Base-by-base conservation (phyloP, 1,284 basidiomycete species). In the Boletus subluridellus region DNA sequence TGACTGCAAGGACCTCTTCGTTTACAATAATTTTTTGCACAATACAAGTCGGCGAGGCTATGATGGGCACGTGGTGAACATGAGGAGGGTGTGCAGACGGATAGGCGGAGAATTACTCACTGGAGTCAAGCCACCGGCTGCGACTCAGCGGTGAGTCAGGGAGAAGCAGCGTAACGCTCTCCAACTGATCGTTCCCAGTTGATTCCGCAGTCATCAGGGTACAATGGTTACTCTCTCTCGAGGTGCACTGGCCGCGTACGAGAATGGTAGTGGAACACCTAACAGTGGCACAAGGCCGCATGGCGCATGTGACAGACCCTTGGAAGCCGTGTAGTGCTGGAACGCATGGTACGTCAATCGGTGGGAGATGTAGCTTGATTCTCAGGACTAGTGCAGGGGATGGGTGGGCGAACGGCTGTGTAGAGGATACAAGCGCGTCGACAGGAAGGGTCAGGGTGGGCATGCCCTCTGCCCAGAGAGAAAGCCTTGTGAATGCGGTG, bases 11-110 rank as follows among this genome's bases (percentile, higher is more conserved):
- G 17, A 82, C 78, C 62, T 82, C 78, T 62, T 80, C 80, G 73
- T 89, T 86, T 59, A 84, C 79, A 57, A 83, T 74, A 61, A 90
- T 76, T 74, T 89, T 83, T 74, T 90, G 88, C 37, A 82, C 83
- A 67, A 91, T 78, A 45, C 73, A 77, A 21, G 78, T 81, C 59
- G 79, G 75, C 58, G 78, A 69, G 64, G 74, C 85, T 84, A 69
- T 63, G 67, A 60, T 44, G 52, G 60, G 41, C 63, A 68, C 61
- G 63, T 66, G 70, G 57, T 59, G 62, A 67, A 63, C 66, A 65
- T 60, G 69, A 68, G 73, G 65, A 49, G 48, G 46, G 56, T 17
- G 56, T 44, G 30, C 45, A 46, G 24, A 49, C 35, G 48, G 21
- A 49, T 50, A 26, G 15, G 71, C 73, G 64, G 60, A 77, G 76